Evolutionary conservation across 768 basidiomycete species (phyloP).

Genomic region (Boletus vermiculosoides): DNA sequence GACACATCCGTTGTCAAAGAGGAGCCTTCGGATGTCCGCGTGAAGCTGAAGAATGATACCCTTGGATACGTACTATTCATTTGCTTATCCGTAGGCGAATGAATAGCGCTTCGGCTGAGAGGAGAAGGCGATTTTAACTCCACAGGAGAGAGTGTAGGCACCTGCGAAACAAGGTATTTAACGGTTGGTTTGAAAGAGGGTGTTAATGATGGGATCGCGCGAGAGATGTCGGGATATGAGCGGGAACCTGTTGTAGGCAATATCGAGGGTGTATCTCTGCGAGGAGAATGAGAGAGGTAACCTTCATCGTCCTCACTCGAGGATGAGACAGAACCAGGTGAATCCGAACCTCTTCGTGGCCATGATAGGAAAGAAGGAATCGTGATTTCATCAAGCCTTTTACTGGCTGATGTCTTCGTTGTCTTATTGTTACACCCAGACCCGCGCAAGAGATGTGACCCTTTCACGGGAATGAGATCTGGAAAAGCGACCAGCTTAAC

Average conservation of each 20-base stretch:
- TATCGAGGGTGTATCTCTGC: slow-evolving; percentile 35
- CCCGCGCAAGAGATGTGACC: slow-evolving; percentile 6
- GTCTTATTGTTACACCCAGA: slow-evolving; percentile 2
- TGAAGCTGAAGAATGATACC: slow-evolving; percentile 82
- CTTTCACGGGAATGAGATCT: slow-evolving; percentile 53
- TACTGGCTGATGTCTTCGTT: slow-evolving; percentile 4
- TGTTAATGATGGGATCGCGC: slow-evolving; percentile 26
- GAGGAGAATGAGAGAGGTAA: slow-evolving; percentile 61
- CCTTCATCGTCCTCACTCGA: slow-evolving; percentile 45
- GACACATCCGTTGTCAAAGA: slow-evolving; percentile 72
- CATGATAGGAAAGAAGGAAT: slow-evolving; percentile 25
- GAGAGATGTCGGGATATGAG: slow-evolving; percentile 44
- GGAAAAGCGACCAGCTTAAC: slow-evolving; percentile 77
- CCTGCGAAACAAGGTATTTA: slow-evolving; percentile 37
- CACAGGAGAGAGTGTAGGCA: slow-evolving; percentile 33
- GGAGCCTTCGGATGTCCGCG: slow-evolving; percentile 72
- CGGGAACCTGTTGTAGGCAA: slow-evolving; percentile 38
- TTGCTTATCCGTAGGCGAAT: slow-evolving; percentile 17
- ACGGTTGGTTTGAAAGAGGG: slow-evolving; percentile 38
- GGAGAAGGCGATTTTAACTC: slow-evolving; percentile 11
- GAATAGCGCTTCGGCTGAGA: slow-evolving; percentile 8
- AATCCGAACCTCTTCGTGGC: slow-evolving; percentile 21
- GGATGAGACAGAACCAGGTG: slow-evolving; percentile 28
- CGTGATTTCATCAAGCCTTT: slow-evolving; percentile 11
- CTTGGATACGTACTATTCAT: slow-evolving; percentile 5